Evolutionary conservation across 2,329 filamentous ascomycete genomes (phyloP).

Genomic region (Lachnellula willkommii): DNA sequence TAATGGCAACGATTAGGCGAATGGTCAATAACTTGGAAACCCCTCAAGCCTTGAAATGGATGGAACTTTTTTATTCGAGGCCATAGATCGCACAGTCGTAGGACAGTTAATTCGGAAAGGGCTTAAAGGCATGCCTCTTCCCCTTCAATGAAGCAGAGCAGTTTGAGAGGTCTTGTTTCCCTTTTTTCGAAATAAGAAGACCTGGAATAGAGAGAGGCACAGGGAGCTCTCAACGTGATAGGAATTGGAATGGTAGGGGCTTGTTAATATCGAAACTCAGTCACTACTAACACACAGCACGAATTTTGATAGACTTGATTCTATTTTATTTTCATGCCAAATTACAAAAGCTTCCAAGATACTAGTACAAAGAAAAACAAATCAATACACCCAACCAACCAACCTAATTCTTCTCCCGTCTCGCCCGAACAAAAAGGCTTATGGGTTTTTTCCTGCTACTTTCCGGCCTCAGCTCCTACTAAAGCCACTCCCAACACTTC

Average conservation of each 20-base stretch:
- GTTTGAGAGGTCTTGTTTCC: too few species aligned
- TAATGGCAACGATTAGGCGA: too few species aligned
- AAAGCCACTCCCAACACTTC: constrained; percentile 21
- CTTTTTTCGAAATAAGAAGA: neutral
- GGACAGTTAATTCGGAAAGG: too few species aligned
- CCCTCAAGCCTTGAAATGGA: too few species aligned
- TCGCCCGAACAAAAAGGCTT: neutral
- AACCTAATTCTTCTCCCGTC: neutral
- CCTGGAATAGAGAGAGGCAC: neutral
- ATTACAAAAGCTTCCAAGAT: neutral
- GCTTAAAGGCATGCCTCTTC: too few species aligned
- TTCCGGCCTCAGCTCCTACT: constrained; percentile 2
- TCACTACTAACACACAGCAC: neutral
- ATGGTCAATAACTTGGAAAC: too few species aligned
- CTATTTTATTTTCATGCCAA: neutral
- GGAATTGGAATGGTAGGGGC: neutral
- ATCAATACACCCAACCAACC: neutral
- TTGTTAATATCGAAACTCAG: neutral
- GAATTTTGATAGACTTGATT: neutral
- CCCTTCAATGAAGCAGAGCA: too few species aligned
- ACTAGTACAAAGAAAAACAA: neutral
- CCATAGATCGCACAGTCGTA: too few species aligned
- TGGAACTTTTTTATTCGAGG: too few species aligned
- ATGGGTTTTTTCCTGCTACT: neutral
- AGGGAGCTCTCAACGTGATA: too few species aligned